Conservation (phyloP, 345 rosid genomes). For the Mallotus nudiflorus region DNA sequence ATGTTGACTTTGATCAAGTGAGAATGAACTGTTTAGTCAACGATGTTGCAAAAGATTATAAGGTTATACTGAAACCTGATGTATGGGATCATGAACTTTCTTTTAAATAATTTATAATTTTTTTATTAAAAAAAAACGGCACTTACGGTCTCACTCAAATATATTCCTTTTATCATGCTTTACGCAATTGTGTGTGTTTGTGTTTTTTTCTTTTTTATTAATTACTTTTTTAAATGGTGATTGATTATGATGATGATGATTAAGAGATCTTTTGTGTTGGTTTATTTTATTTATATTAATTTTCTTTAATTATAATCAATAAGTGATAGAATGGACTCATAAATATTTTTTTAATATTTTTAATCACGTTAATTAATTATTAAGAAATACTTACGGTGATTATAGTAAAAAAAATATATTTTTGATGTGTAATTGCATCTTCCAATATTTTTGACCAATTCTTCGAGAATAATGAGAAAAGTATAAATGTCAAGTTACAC, state of each 20-base stretch:
- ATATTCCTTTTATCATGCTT: slow-evolving; percentile 19
- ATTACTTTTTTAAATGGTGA: background rate
- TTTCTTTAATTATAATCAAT: too few species aligned
- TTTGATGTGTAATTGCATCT: too few species aligned
- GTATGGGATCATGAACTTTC: slow-evolving; percentile 1
- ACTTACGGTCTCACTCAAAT: slow-evolving; percentile 11
- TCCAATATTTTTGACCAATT: too few species aligned
- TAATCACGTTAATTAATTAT: too few species aligned
- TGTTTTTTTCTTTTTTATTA: background rate
- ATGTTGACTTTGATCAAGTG: background rate
- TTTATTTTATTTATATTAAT: too few species aligned
- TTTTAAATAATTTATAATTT: background rate
- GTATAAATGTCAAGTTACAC: background rate
- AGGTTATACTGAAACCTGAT: background rate
- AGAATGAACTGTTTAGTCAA: background rate
- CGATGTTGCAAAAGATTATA: background rate
- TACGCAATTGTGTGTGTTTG: slow-evolving; percentile 19
- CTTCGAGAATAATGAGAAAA: too few species aligned
- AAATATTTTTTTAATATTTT: too few species aligned
- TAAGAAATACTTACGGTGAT: too few species aligned
- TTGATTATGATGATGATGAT: background rate
- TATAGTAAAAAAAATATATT: too few species aligned
- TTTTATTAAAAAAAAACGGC: background rate
- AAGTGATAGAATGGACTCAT: too few species aligned
- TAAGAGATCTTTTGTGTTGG: background rate